These are phyloP conservation scores for Solanum gandarillasii DNA, from an alignment of 257 asterid species.

Conservation along the genomic window DNA sequence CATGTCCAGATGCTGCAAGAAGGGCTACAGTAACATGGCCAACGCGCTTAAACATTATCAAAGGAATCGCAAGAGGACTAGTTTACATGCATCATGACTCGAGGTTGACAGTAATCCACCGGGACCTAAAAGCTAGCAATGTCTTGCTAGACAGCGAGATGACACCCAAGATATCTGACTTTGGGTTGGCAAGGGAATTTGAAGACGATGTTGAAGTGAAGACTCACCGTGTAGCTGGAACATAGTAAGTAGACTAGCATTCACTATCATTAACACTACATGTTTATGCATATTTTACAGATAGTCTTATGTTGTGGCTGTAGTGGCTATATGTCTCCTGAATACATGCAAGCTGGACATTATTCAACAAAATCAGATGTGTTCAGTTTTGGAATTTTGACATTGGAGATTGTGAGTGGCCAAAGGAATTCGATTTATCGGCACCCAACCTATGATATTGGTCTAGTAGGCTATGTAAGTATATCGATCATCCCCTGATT, in stretches of 20 bases:
- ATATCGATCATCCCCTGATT: neutral
- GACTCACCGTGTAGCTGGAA: constrained; percentile 29
- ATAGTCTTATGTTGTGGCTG: neutral
- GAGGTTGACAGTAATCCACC: constrained; percentile 30
- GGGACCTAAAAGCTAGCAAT: constrained; percentile 40
- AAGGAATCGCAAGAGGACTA: constrained; percentile 33
- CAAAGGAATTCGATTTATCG: neutral
- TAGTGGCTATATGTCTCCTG: constrained; percentile 51
- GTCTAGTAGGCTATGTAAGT: constrained; percentile 20
- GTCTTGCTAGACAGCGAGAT: constrained; percentile 30
- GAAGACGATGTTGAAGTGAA: constrained; percentile 11
- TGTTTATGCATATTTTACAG: neutral
- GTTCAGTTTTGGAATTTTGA: constrained; percentile 31
- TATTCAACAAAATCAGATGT: constrained; percentile 34
- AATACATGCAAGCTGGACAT: constrained; percentile 21
- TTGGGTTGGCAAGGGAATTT: constrained; percentile 28
- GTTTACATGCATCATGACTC: constrained; percentile 36
- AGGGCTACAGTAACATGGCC: constrained; percentile 16
- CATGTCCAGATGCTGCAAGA: constrained; percentile 9
- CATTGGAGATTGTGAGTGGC: constrained; percentile 26
- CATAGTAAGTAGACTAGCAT: constrained; percentile 17
- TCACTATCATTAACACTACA: neutral
- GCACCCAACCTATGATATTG: neutral
- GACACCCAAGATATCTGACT: constrained; percentile 40
- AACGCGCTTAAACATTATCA: constrained; percentile 18